These are phyloP conservation scores for Claviceps maximensis DNA, from an alignment of 2,329 filamentous ascomycete genomes.

Conservation along the genomic window DNA sequence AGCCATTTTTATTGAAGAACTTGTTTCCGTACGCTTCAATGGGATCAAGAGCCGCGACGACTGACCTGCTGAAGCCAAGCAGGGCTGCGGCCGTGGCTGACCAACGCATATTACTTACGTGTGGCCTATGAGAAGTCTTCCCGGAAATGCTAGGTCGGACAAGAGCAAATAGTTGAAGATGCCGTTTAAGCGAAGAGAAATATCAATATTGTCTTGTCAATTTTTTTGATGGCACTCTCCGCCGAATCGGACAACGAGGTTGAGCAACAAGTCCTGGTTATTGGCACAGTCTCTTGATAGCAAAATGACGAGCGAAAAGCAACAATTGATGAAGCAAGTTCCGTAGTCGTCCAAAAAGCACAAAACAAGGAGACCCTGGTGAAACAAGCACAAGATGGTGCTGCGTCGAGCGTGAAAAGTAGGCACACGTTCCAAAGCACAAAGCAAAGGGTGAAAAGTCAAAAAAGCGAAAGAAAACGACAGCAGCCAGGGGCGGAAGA, in stretches of 20 bases:
- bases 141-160: background rate
- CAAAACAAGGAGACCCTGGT: background rate
- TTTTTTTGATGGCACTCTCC: background rate
- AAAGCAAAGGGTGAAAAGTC: background rate
- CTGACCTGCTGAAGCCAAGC: slow-evolving; percentile 19
- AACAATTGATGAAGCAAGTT: background rate
- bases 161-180: too few relatives aligned
- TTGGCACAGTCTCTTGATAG: background rate
- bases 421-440: background rate
- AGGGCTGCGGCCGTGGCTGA: slow-evolving; percentile 21
- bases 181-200: too few relatives aligned
- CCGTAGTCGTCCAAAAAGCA: slow-evolving; percentile 2
- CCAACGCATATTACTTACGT: slow-evolving; percentile 23
- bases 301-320: background rate
- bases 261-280: background rate
- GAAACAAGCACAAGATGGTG: background rate
- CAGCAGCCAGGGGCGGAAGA: background rate
- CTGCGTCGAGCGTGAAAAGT: background rate
- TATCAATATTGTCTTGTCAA: background rate
- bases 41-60: slow-evolving; percentile 29
- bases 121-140: background rate
- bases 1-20: slow-evolving; percentile 70
- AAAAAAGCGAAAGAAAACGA: background rate
- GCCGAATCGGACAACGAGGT: background rate
- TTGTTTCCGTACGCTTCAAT: slow-evolving; percentile 57